Evolutionary conservation across 495 filamentous ascomycete genomes (phyloP), one percentile per base, ranked within the genome.

Genomic region (Penicillium turbatum): DNA sequence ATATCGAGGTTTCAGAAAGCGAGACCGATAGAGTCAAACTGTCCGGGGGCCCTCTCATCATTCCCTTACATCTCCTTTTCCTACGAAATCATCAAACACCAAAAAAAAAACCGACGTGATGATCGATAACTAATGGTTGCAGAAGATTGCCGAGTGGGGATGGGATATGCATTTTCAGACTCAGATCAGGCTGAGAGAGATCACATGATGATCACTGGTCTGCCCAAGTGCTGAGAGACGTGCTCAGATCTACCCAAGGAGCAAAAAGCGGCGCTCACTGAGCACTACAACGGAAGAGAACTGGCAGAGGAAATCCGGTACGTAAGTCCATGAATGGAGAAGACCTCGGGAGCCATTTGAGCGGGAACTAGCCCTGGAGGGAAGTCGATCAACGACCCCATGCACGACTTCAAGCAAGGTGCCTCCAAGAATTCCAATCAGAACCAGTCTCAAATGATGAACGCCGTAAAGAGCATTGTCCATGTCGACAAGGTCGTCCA

Each of bases 331-430:
- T 43, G 13, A 37, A 43, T 11, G 30, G 47, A 56, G 5, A 40
- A 57, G 46, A n/a, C n/a, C n/a, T n/a, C n/a, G n/a, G n/a, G n/a
- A 62, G 65, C 67, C 69, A 68, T 61, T 68, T 69, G 71, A 68
- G 56, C 65, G 61, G 61, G 55, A 64, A 60, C 61, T 66, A 62
- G 4, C 21, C 21, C 4, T 24, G 4, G 21, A 24, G 53, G 52
- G 41, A 40, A 41, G 63, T 55, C 58, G 65, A 69, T 71, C 65
- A 63, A 63, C 59, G 69, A 68, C 37, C 71, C 71, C 69, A 67
- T 72, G 69, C 71, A 65, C 61, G 10, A 27, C 47, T 29, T 38
- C 39, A 36, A 51, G 31, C 32, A 35, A 46, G 31, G n/a, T 13
- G 3, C 19, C 34, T 34, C 24, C 5, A 27, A 42, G 17, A 15